Evolutionary conservation across 176 grass and related monocot genomes (phyloP).

Genomic region (maize (Zea mays)): Zm-B73-REFERENCE-NAM-5.0 NC_050097.1:186648501-186649000

Average conservation of each 20-base stretch:
- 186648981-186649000: background rate
- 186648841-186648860: background rate
- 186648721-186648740: constrained; percentile 15
- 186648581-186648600: too few species aligned
- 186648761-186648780: constrained; percentile 56
- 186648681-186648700: background rate
- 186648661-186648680: background rate
- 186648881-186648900: constrained; percentile 50
- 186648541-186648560: too few species aligned
- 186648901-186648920: constrained; percentile 67
- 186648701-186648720: background rate
- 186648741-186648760: constrained; percentile 52
- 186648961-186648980: too few species aligned
- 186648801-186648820: constrained; percentile 7
- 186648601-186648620: background rate
- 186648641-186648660: constrained; percentile 2
- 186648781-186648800: constrained; percentile 36
- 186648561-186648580: background rate
- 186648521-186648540: constrained; percentile 29
- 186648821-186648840: too few species aligned
- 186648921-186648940: background rate
- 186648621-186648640: background rate
- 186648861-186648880: background rate
- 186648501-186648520: constrained; percentile 42
- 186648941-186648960: too few species aligned